phyloP scores from a whole-genome alignment of 495 filamentous ascomycete species.

The Amphirosellinia nigrospora region DNA sequence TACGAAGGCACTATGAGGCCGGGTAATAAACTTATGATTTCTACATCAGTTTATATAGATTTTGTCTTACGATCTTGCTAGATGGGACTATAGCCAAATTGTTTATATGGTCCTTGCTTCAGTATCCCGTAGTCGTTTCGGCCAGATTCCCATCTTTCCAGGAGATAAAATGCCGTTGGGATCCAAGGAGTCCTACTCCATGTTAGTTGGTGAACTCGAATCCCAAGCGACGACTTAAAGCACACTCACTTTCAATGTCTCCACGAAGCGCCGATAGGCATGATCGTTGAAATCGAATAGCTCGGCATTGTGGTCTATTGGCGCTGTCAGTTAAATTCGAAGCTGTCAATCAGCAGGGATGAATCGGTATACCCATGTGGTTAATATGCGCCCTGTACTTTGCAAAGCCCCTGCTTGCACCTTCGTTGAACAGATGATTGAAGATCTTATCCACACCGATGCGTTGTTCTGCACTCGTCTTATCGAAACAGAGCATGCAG shows the following conservation, averaged over 20 bases:
- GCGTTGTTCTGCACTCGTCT: conserved; percentile 44
- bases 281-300: conserved; percentile 53
- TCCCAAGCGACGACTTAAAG: not conserved
- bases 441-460: conserved; percentile 40
- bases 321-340: not conserved
- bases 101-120: not conserved
- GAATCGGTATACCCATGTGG: conserved; percentile 47
- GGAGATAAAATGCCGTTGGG: conserved; percentile 43
- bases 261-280: conserved; percentile 49
- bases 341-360: not conserved
- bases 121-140: conserved; percentile 10
- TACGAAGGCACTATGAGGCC: not conserved
- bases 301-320: conserved; percentile 45
- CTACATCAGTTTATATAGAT: not conserved
- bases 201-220: not conserved
- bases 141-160: conserved; percentile 46
- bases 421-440: conserved; percentile 42
- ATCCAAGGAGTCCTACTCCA: conserved; percentile 39
- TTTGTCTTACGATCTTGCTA: not conserved
- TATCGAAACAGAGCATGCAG: conserved; percentile 53
- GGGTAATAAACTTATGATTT: not conserved
- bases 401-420: conserved; percentile 47
- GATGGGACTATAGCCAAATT: not conserved
- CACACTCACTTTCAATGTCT: conserved; percentile 47
- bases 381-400: conserved; percentile 52